These are phyloP conservation scores for Beauveria scarabaeidicola DNA, from an alignment of 2,329 filamentous ascomycete genomes.

Conservation along the genomic window DNA sequence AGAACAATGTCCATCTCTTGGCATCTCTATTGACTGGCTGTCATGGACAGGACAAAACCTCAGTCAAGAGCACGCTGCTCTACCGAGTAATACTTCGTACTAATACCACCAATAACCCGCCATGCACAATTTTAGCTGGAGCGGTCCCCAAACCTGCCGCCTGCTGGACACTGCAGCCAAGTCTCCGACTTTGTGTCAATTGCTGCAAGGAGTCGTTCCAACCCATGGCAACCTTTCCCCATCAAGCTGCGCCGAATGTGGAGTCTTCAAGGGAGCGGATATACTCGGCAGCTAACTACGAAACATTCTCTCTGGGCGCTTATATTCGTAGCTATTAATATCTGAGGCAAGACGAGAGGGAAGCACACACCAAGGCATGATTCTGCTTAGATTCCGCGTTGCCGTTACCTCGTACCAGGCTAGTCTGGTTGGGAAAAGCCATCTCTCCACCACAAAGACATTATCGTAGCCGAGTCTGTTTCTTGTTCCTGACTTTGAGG, in stretches of 20 bases:
- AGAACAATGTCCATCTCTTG: neutral
- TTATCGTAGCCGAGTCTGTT: slow-evolving; percentile 3
- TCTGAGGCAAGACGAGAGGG: neutral
- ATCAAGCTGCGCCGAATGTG: neutral
- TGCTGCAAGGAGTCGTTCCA: neutral
- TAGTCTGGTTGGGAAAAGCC: neutral
- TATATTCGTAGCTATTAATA: slow-evolving; percentile 6
- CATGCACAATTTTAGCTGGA: neutral
- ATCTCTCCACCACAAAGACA: neutral
- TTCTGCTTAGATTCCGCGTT: neutral
- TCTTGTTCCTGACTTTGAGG: slow-evolving; percentile 5
- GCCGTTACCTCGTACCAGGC: neutral
- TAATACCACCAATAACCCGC: too few species aligned
- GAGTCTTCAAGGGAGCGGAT: neutral
- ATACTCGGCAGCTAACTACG: slow-evolving; percentile 1
- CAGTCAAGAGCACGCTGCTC: too few species aligned
- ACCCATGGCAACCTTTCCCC: neutral
- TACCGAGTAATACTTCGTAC: too few species aligned
- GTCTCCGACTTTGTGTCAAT: neutral
- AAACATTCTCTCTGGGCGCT: slow-evolving; percentile 6
- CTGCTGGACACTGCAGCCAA: neutral
- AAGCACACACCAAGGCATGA: neutral
- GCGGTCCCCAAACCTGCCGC: neutral
- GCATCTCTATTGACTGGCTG: neutral
- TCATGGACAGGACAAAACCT: neutral